Conservation (phyloP, 768 basidiomycete genomes). For the Kwoniella europaea region DNA sequence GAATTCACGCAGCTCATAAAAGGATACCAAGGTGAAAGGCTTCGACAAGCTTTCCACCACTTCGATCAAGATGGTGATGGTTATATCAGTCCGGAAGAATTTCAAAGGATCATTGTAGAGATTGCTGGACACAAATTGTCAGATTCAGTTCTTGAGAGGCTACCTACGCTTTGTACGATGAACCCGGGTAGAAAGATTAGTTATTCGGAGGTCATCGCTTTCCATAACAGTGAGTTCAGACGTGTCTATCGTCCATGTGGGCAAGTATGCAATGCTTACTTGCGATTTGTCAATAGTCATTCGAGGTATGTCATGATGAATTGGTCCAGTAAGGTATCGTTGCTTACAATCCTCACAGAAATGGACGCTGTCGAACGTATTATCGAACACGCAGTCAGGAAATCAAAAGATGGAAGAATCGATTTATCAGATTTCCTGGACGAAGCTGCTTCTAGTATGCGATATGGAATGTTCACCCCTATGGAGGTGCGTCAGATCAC, state of each 20-base stretch:
- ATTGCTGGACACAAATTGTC: slow-evolving; percentile 97
- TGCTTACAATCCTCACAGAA: slow-evolving; percentile 59
- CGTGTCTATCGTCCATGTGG: not conserved
- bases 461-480: slow-evolving; percentile 93
- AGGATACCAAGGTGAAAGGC: slow-evolving; percentile 93
- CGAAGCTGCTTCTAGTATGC: slow-evolving; percentile 79
- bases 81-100: slow-evolving; percentile 89
- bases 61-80: slow-evolving; percentile 90
- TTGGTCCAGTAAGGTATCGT: no score
- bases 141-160: slow-evolving; percentile 84
- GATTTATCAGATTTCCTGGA: slow-evolving; percentile 94
- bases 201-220: slow-evolving; percentile 95
- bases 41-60: slow-evolving; percentile 93
- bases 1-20: slow-evolving; percentile 99
- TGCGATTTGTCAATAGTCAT: slow-evolving; percentile 21
- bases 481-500: slow-evolving; percentile 75
- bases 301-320: slow-evolving; percentile 17
- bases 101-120: slow-evolving; percentile 93
- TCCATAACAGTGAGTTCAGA: slow-evolving; percentile 82
- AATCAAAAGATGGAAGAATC: slow-evolving; percentile 93
- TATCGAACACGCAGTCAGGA: slow-evolving; percentile 84
- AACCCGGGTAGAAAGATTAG: slow-evolving; percentile 87
- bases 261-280: not conserved
- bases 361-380: slow-evolving; percentile 98
- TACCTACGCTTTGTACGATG: slow-evolving; percentile 89